Evolutionary conservation across 768 basidiomycete species (phyloP).

Genomic region (Boletus edulis): DNA sequence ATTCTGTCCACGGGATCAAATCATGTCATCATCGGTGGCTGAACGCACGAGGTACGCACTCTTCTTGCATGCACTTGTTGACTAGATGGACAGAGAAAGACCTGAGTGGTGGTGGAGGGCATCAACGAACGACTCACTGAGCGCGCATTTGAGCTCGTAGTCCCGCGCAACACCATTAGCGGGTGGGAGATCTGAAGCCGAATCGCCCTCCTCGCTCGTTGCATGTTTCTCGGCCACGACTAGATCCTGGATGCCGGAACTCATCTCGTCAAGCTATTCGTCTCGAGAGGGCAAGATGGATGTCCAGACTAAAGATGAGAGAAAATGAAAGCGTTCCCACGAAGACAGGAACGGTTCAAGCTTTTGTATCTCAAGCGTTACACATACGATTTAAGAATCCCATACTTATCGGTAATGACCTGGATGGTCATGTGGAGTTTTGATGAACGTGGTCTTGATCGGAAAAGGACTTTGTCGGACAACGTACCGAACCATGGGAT

Average conservation of each 20-base stretch:
- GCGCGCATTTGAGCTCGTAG: slow-evolving; percentile 34
- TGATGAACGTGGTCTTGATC: not conserved
- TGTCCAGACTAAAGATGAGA: not conserved
- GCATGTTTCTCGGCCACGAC: slow-evolving; percentile 17
- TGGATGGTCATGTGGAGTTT: too few relatives aligned
- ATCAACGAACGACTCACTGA: slow-evolving; percentile 21
- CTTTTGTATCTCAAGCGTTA: slow-evolving; percentile 16
- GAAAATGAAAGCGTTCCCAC: slow-evolving; percentile 16
- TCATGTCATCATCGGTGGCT: slow-evolving; percentile 1
- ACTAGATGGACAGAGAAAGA: slow-evolving; percentile 27
- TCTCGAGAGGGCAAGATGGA: not conserved
- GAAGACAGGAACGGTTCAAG: not conserved
- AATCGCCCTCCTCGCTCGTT: slow-evolving; percentile 13
- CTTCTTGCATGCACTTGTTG: slow-evolving; percentile 45
- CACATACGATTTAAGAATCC: slow-evolving; percentile 1
- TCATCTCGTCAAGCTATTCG: slow-evolving; percentile 3
- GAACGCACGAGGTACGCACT: slow-evolving; percentile 29
- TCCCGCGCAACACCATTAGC: slow-evolving; percentile 28
- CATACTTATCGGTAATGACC: not conserved
- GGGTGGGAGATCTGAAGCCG: not conserved
- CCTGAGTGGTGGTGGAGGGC: not conserved
- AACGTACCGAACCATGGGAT: not conserved
- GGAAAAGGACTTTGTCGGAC: not conserved
- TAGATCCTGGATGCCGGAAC: not conserved
- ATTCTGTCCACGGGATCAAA: slow-evolving; percentile 32